phyloP scores from a whole-genome alignment of 163 green algal genomes.

The Chlamydomonas reinhardtii region DNA sequence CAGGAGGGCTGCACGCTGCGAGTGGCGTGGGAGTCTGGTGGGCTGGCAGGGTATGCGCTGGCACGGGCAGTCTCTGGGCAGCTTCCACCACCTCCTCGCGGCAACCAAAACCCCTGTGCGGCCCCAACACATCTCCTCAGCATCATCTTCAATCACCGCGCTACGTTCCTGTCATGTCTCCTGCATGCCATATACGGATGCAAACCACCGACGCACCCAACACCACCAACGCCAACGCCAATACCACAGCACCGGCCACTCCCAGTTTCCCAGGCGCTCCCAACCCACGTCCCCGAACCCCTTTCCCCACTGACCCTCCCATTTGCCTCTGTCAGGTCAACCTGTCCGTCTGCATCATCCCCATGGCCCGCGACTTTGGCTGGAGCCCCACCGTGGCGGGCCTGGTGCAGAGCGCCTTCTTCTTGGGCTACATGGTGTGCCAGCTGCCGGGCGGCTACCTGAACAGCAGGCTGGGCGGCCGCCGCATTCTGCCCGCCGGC shows the following conservation, averaged over 20 bases:
- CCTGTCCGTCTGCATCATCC: conserved; percentile 97
- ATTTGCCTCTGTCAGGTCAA: conserved; percentile 82
- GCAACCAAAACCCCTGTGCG: too few species aligned
- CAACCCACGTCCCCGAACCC: too few species aligned
- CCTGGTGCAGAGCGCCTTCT: conserved; percentile 80
- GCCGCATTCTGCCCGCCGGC: conserved; percentile 76
- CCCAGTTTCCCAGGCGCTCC: too few species aligned
- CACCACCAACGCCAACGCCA: too few species aligned
- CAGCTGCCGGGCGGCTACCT: conserved; percentile 92
- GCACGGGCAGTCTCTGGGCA: neutral
- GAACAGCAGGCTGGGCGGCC: conserved; percentile 70
- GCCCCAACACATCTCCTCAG: too few species aligned
- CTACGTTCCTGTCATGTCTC: too few species aligned
- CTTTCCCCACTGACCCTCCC: neutral
- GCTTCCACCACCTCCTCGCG: neutral
- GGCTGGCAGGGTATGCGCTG: neutral
- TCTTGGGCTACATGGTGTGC: conserved; percentile 87
- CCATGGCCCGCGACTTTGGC: conserved; percentile 94
- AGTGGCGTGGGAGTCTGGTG: too few species aligned
- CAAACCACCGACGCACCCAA: too few species aligned
- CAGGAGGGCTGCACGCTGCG: neutral
- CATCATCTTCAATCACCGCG: too few species aligned
- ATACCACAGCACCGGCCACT: too few species aligned
- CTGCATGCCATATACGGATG: too few species aligned
- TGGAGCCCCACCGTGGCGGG: conserved; percentile 89